Evolutionary conservation across 257 asterid species (phyloP), one percentile per base, ranked within the genome.

Genomic region (Fraxinus anomala): DNA sequence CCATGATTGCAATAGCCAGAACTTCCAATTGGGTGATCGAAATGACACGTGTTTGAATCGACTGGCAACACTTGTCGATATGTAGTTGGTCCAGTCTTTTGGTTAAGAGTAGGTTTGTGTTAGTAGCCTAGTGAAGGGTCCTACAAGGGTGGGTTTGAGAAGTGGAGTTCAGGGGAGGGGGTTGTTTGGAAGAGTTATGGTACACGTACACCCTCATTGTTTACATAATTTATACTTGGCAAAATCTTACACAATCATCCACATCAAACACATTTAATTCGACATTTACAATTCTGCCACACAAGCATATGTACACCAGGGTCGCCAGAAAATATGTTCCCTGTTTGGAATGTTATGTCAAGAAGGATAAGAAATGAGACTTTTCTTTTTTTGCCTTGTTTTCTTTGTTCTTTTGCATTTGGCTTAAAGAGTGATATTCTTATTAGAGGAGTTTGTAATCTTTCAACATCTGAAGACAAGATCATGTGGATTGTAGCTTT

Each of bases 401-500:
- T n/a, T 54, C 65, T 54, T 54, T 54, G 10, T n/a, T 56, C 26
- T 6, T n/a, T n/a, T 56, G 66, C 66, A 56, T 56, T 56, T 56
- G 13, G 66, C 66, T 56, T 5, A n/a, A 56, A 56, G 13, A 73
- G 74, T 30, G 76, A 77, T 59, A 40, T 76, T 75, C 42, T 76
- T 75, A 72, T 73, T 70, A 56, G 72, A 70, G 80, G 73, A 40
- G 76, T 74, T 76, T 59, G 77, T 47, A 78, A 84, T 79, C 65
- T 76, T 79, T 73, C 80, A 77, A 82, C 49, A 76, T 63, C 81
- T 54, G 68, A 65, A 84, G 83, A 74, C 86, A 86, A 83, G 81
- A 83, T 74, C 88, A 83, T 77, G 89, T 84, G 86, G 88, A 61
- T 74, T 77, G 83, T 81, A 78, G 80, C 66, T 56, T 56, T n/a